A percentile compares a stretch with the other conserved stretches of the same genome.
These are phyloP conservation scores for Colletotrichum camelliae DNA, from an alignment of 2,329 filamentous ascomycete species.

Conservation along the genomic window DNA sequence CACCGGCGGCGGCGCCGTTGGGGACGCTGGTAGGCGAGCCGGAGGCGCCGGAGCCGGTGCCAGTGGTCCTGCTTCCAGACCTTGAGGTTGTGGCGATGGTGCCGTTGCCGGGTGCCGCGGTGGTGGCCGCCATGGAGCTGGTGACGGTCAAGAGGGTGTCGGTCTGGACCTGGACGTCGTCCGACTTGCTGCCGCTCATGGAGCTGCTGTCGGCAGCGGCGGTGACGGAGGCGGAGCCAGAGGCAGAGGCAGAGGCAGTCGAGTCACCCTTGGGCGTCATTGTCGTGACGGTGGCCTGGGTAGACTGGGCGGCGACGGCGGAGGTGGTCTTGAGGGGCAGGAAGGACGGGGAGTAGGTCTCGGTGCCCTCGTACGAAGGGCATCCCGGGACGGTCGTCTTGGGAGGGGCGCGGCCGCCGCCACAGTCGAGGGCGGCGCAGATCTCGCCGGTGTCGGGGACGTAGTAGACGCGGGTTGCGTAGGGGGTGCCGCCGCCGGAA, in stretches of 20 bases:
- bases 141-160: background rate
- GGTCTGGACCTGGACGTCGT: background rate
- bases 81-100: background rate
- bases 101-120: background rate
- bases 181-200: background rate
- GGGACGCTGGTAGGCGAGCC: background rate
- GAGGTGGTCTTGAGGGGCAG: slow-evolving; percentile 38
- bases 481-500: slow-evolving; percentile 29
- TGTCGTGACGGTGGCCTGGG: background rate
- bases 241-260: background rate
- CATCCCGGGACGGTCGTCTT: slow-evolving; percentile 70
- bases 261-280: background rate
- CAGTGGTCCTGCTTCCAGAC: background rate
- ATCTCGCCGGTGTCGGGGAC: slow-evolving; percentile 69
- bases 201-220: background rate
- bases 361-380: slow-evolving; percentile 58
- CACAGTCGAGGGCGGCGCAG: slow-evolving; percentile 70
- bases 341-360: slow-evolving; percentile 57
- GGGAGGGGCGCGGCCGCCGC: slow-evolving; percentile 68
- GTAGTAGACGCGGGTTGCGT: slow-evolving; percentile 61
- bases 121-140: background rate
- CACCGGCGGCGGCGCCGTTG: background rate
- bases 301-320: background rate
- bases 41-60: background rate
- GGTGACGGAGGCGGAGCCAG: background rate